Percentiles rank a stretch among this genome's conserved stretches.
phyloP scores from a whole-genome alignment of 768 basidiomycete species.

The Tubosaeta sp. region DNA sequence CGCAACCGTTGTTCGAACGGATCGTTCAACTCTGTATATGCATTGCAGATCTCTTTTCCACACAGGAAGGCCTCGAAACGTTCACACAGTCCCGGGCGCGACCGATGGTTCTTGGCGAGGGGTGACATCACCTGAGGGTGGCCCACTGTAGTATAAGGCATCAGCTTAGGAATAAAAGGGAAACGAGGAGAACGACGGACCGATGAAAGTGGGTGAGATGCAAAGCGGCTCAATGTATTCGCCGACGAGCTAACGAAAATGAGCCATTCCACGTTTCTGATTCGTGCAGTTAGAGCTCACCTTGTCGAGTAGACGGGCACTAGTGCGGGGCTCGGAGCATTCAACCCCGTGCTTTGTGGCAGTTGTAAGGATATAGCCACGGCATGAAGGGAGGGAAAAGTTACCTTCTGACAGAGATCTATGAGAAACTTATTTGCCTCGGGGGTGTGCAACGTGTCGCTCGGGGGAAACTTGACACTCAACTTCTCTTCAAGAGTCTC shows the following conservation, averaged over 20 bases:
- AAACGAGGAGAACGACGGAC: slow-evolving; percentile 33
- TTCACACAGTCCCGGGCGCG: slow-evolving; percentile 95
- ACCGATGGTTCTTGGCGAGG: slow-evolving; percentile 97
- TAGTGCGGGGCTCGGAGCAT: slow-evolving; percentile 93
- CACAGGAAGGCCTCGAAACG: slow-evolving; percentile 99
- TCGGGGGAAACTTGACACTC: slow-evolving; percentile 86
- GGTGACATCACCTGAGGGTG: slow-evolving; percentile 99
- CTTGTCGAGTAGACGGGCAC: slow-evolving; percentile 93
- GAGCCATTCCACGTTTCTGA: neutral
- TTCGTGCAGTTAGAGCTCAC: slow-evolving; percentile 30
- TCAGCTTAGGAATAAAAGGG: neutral
- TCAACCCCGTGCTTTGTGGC: slow-evolving; percentile 82
- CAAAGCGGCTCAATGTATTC: slow-evolving; percentile 98
- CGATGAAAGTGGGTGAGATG: slow-evolving; percentile 94
- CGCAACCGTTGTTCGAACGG: slow-evolving; percentile 93
- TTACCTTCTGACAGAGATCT: slow-evolving; percentile 79
- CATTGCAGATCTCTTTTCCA: slow-evolving; percentile 97
- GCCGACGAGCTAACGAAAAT: slow-evolving; percentile 71
- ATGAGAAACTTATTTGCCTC: slow-evolving; percentile 87
- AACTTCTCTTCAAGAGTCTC: slow-evolving; percentile 92
- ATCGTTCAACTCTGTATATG: slow-evolving; percentile 99
- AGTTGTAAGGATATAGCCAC: neutral
- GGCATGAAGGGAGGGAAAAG: neutral
- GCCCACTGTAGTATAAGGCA: slow-evolving; percentile 53
- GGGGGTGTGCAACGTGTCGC: slow-evolving; percentile 81